Conservation (phyloP, 345 rosid species). For the Citrus sinensis region DNA sequence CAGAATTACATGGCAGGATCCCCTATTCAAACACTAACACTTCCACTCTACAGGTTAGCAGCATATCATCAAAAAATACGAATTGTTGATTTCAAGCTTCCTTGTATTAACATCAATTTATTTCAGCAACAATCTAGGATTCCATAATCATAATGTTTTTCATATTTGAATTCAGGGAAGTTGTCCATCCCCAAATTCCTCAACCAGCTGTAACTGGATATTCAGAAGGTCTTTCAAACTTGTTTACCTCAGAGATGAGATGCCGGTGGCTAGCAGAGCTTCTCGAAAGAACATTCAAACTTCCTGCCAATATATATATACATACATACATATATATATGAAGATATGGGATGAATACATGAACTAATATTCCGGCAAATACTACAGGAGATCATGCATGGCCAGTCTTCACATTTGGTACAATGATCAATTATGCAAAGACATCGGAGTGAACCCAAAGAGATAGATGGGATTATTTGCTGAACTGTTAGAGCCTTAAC, state of each 20-base stretch:
- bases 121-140: neutral
- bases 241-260: conserved; percentile 39
- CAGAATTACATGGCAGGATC: conserved; percentile 25
- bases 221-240: conserved; percentile 34
- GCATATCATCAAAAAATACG: neutral
- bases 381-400: conserved; percentile 32
- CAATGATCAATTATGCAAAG: conserved; percentile 41
- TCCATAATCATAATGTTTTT: neutral
- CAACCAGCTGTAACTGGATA: conserved; percentile 41
- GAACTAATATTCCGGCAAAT: conserved; percentile 23
- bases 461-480: conserved; percentile 35
- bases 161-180: conserved; percentile 25
- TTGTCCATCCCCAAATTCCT: conserved; percentile 37
- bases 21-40: conserved; percentile 12
- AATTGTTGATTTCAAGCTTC: neutral
- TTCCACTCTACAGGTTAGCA: conserved; percentile 43
- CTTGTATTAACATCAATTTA: neutral
- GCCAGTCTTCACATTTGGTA: conserved; percentile 38
- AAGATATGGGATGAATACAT: conserved; percentile 24
- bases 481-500: conserved; percentile 33
- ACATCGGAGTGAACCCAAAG: conserved; percentile 37
- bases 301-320: no score
- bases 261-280: conserved; percentile 40
- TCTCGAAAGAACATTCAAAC: conserved; percentile 13
- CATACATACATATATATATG: neutral